Evolutionary conservation across 805 yeast genomes (phyloP), one percentile per base, ranked within the genome.

Genomic region (Blastobotrys americana): DNA sequence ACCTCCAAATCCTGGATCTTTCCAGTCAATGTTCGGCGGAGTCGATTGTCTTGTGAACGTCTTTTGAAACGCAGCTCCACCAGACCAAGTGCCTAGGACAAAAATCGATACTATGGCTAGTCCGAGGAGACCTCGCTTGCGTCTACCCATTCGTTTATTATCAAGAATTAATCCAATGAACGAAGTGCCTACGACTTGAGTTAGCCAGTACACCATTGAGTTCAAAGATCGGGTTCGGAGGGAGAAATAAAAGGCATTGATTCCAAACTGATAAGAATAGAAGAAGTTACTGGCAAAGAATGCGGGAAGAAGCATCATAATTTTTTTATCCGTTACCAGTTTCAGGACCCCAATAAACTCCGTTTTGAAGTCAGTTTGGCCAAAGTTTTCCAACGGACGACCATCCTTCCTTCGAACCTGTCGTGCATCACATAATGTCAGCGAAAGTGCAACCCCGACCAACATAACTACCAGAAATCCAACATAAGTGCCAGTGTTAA

Each of bases 231-330:
- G 68, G 10, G 82, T 73, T 57, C 80, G 66, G 41, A 76, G 59
- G 51, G 69, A 72, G 59, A 77, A 77, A 45, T 74, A 66, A 27
- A 68, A 71, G 34, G 74, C 75, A 55, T 74, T 75, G 59, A 72
- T 64, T 53, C 73, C 72, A 52, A 72, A 74, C 59, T 75, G 79
- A 57, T 76, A 76, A 27, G 80, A 73, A 64, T 74, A 74, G 59
- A 74, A 76, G 73, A 77, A 74, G 64, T 76, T 76, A 25, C 78
- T 72, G 13, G 77, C 69, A 50, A 73, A 72, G 53, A 74, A 75
- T 72, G 74, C 71, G 39, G 81, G 81, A 66, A 74, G 69, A 55
- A 74, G 52, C 46, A 68, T 56, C 49, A 73, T 69, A 55, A 59
- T 64, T 41, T 72, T 73, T 54, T 69, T 72, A 20, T 46, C 54